phyloP scores from a whole-genome alignment of 352 stramenopile species.

The Pythium volutum region DNA sequence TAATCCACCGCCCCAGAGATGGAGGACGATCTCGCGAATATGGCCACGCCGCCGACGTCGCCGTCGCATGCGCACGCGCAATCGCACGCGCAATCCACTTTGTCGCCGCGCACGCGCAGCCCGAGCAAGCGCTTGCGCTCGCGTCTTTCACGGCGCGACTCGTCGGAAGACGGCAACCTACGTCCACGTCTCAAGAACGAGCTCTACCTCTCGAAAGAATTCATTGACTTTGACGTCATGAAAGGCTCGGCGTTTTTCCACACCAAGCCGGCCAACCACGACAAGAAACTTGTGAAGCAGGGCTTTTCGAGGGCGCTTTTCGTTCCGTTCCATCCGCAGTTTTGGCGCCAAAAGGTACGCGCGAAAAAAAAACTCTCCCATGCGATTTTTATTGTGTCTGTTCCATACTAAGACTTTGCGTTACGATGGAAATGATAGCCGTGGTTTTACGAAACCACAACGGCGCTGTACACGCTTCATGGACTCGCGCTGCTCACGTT shows the following conservation, averaged over 20 bases:
- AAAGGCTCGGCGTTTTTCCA: conserved; percentile 87
- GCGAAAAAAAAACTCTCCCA: too few species aligned
- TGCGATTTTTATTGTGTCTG: too few species aligned
- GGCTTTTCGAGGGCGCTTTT: conserved; percentile 65
- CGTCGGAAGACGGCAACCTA: conserved; percentile 31
- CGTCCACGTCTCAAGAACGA: conserved; percentile 52
- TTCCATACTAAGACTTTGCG: too few species aligned
- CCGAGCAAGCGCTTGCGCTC: conserved; percentile 17
- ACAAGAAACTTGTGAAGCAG: conserved; percentile 77
- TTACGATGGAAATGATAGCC: too few species aligned
- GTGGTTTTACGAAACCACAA: conserved; percentile 60
- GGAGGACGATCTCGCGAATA: conserved; percentile 40
- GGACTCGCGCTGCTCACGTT: conserved; percentile 44
- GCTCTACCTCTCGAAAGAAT: conserved; percentile 61
- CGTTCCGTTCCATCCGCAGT: conserved; percentile 65
- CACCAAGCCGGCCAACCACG: conserved; percentile 78
- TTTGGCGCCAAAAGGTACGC: conserved; percentile 77
- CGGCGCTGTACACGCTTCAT: conserved; percentile 60
- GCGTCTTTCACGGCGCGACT: conserved; percentile 54
- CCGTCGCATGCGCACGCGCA: neutral
- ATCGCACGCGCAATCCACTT: conserved; percentile 27
- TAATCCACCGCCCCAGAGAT: conserved; percentile 24
- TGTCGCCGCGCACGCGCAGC: conserved; percentile 18
- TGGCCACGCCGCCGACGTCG: conserved; percentile 14
- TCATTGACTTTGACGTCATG: conserved; percentile 87